A percentile compares a stretch with the other conserved stretches of the same genome.
phyloP scores from a whole-genome alignment of 352 stramenopile species.

The Elongisporangium anandrum region DNA sequence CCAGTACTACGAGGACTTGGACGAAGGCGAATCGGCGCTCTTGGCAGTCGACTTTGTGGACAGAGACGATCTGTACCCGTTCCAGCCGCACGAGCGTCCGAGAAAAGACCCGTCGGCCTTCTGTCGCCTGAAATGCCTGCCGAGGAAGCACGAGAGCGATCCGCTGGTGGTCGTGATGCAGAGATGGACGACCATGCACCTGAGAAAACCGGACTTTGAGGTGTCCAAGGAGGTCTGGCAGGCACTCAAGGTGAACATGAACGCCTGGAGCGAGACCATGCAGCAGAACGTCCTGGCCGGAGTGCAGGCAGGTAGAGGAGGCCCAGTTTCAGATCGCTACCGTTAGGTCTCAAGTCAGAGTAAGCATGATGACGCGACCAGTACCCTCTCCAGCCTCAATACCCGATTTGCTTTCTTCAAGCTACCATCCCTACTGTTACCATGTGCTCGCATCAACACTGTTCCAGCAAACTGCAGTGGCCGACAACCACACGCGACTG shows the following conservation, averaged over 20 bases:
- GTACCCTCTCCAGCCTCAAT: too few relatives aligned
- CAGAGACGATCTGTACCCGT: constrained; percentile 28
- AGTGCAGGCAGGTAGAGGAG: neutral
- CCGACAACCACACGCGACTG: too few relatives aligned
- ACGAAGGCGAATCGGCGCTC: constrained; percentile 6
- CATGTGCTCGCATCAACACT: too few relatives aligned
- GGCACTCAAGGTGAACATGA: constrained; percentile 29
- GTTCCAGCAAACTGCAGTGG: too few relatives aligned
- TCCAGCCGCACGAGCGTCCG: constrained; percentile 16
- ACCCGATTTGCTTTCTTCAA: too few relatives aligned
- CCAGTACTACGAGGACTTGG: constrained; percentile 15
- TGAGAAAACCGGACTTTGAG: constrained; percentile 18
- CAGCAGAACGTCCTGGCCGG: constrained; percentile 5
- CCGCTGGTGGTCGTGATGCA: constrained; percentile 28
- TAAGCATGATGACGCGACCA: neutral
- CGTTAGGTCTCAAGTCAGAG: neutral
- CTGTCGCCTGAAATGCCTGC: neutral
- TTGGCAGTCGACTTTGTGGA: constrained; percentile 34
- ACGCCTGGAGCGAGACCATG: constrained; percentile 31
- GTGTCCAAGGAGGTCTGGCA: constrained; percentile 18
- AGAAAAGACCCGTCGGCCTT: constrained; percentile 16
- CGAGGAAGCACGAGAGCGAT: constrained; percentile 5
- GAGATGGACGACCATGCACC: constrained; percentile 22
- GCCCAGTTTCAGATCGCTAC: too few relatives aligned
- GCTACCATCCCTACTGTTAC: too few relatives aligned